Conservation (phyloP, 73 alveolate species). For the Paramecium sonneborni region DNA sequence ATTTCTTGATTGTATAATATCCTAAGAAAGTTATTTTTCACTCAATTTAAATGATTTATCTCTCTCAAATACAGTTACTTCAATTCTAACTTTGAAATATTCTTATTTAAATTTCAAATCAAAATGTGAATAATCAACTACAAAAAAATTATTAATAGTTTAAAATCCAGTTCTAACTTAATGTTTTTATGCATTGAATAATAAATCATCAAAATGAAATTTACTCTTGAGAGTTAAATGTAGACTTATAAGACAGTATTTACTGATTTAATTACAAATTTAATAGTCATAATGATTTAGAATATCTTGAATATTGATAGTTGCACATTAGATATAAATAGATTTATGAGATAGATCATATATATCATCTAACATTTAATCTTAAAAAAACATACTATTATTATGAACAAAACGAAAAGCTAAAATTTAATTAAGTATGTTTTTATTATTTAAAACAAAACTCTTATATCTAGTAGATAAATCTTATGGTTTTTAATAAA, state of each 20-base stretch:
- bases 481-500: not conserved
- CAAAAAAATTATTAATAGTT: not conserved
- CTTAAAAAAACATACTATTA: not conserved
- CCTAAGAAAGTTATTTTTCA: not conserved
- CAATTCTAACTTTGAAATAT: not conserved
- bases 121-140: not conserved
- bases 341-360: not conserved
- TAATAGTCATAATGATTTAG: not conserved
- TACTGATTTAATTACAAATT: not conserved
- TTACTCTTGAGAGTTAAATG: not conserved
- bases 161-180: not conserved
- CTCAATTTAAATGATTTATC: not conserved
- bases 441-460: not conserved
- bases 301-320: not conserved
- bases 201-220: not conserved
- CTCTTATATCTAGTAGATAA: not conserved
- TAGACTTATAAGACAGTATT: not conserved
- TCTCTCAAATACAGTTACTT: conserved; percentile 31
- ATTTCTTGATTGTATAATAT: not conserved
- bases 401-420: conserved; percentile 8
- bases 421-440: not conserved
- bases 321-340: conserved; percentile 33
- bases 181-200: not conserved
- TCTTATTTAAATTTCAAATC: conserved; percentile 25
- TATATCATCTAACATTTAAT: not conserved